Conservation (phyloP, 257 asterid genomes). For the Striga asiatica region DNA sequence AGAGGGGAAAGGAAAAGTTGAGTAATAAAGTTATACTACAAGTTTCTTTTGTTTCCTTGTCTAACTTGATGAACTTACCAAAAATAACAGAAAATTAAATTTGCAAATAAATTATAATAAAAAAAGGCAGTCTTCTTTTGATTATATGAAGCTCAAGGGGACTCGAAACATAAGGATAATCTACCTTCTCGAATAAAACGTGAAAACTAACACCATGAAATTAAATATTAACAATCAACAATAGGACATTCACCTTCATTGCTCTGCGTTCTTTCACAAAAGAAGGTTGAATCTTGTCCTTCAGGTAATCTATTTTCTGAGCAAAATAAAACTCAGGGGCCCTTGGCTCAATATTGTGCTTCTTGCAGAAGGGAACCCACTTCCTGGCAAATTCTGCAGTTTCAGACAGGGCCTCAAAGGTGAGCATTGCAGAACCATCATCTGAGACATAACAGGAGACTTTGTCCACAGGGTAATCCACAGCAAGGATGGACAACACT, state of each 20-base stretch:
- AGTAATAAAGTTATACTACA: background rate
- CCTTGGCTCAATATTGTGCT: conserved; percentile 36
- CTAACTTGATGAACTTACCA: background rate
- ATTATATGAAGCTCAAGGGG: too few relatives aligned
- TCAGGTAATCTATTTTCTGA: conserved; percentile 42
- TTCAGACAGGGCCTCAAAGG: conserved; percentile 40
- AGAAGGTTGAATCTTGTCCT: conserved; percentile 43
- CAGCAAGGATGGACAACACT: conserved; percentile 38
- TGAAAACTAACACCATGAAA: background rate
- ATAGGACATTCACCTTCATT: conserved; percentile 27
- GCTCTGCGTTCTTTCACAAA: conserved; percentile 43
- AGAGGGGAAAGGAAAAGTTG: background rate
- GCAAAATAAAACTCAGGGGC: conserved; percentile 46
- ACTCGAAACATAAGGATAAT: too few relatives aligned
- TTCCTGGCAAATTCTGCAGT: conserved; percentile 38
- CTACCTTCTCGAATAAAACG: background rate
- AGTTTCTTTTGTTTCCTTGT: background rate
- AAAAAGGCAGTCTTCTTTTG: background rate
- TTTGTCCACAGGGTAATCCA: conserved; percentile 45
- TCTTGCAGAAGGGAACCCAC: conserved; percentile 49
- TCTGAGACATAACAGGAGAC: conserved; percentile 43
- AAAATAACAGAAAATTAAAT: background rate
- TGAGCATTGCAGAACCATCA: conserved; percentile 47
- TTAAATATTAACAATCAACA: background rate
- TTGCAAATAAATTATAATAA: too few relatives aligned